These are phyloP conservation scores for Camellia oleifera DNA, from an alignment of 179 eudicot species.

Conservation along the genomic window DNA sequence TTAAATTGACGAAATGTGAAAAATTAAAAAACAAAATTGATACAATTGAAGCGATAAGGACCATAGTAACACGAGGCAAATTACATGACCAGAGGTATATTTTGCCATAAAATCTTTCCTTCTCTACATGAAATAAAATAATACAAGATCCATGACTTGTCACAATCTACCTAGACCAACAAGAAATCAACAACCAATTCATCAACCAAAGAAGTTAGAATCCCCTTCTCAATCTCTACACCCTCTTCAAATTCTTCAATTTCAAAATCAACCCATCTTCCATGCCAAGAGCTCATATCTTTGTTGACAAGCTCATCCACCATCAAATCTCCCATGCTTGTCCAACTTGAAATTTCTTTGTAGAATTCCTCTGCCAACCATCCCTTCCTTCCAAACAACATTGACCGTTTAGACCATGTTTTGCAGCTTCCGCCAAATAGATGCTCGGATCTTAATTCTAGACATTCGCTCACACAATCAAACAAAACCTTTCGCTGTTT, in stretches of 20 bases:
- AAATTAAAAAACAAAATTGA: no score
- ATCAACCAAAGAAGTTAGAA: slow-evolving; percentile 60
- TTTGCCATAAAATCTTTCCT: not conserved
- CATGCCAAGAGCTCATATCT: slow-evolving; percentile 70
- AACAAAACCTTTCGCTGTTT: slow-evolving; percentile 62
- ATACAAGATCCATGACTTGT: slow-evolving; percentile 14
- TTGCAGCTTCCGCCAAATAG: slow-evolving; percentile 49
- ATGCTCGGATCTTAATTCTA: slow-evolving; percentile 48
- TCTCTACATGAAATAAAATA: slow-evolving; percentile 3
- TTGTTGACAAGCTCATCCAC: slow-evolving; percentile 83
- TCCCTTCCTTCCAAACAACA: slow-evolving; percentile 45
- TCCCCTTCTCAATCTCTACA: slow-evolving; percentile 47
- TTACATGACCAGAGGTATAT: no score
- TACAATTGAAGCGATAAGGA: no score
- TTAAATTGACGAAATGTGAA: no score
- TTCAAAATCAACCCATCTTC: slow-evolving; percentile 83
- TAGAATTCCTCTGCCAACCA: slow-evolving; percentile 64
- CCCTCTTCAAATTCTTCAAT: slow-evolving; percentile 76
- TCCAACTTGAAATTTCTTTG: slow-evolving; percentile 68
- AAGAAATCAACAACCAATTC: slow-evolving; percentile 69
- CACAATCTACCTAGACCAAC: slow-evolving; percentile 17
- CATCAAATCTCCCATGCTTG: slow-evolving; percentile 53
- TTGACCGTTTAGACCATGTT: slow-evolving; percentile 57
- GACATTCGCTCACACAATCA: slow-evolving; percentile 61
- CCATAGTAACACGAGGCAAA: no score